phyloP scores from a whole-genome alignment of 1,284 basidiomycete genomes.

The Ustilago sp. region DNA sequence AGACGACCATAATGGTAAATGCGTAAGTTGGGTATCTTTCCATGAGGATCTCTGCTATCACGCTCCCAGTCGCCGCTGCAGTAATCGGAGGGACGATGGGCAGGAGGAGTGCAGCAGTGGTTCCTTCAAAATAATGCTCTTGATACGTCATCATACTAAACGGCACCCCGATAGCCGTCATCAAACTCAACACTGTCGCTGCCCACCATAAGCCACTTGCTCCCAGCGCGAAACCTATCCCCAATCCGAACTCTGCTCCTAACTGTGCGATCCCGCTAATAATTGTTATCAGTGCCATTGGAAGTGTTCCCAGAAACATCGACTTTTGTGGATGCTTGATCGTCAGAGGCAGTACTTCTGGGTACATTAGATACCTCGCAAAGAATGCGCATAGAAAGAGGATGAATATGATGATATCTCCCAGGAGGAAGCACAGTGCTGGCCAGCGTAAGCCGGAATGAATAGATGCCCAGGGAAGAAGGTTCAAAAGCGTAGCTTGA shows the following conservation, averaged over 20 bases:
- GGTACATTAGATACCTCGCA: slow-evolving; percentile 56
- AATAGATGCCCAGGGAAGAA: slow-evolving; percentile 50
- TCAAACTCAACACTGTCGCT: slow-evolving; percentile 32
- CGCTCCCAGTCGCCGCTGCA: slow-evolving; percentile 51
- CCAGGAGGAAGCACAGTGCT: slow-evolving; percentile 41
- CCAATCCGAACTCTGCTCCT: slow-evolving; percentile 54
- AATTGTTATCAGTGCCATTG: slow-evolving; percentile 62
- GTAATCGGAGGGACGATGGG: slow-evolving; percentile 63
- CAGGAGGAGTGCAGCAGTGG: slow-evolving; percentile 56
- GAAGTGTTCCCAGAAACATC: slow-evolving; percentile 57
- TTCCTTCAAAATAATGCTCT: slow-evolving; percentile 57
- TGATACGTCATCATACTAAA: slow-evolving; percentile 63
- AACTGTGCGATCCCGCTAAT: slow-evolving; percentile 54
- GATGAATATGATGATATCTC: slow-evolving; percentile 52
- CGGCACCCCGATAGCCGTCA: slow-evolving; percentile 53
- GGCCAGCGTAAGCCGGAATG: slow-evolving; percentile 41
- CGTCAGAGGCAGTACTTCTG: slow-evolving; percentile 58
- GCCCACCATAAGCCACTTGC: slow-evolving; percentile 57
- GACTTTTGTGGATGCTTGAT: slow-evolving; percentile 61
- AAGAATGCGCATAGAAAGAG: slow-evolving; percentile 51
- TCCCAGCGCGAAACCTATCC: slow-evolving; percentile 36
- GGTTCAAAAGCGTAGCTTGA: slow-evolving; percentile 49
- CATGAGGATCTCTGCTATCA: slow-evolving; percentile 53
- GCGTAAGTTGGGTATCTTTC: slow-evolving; percentile 49
- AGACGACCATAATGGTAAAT: slow-evolving; percentile 54